A percentile compares a stretch with the other conserved stretches of the same genome.
Evolutionary conservation across 1,284 basidiomycete genomes (phyloP).

Genomic region (Amylostereum areolatum): DNA sequence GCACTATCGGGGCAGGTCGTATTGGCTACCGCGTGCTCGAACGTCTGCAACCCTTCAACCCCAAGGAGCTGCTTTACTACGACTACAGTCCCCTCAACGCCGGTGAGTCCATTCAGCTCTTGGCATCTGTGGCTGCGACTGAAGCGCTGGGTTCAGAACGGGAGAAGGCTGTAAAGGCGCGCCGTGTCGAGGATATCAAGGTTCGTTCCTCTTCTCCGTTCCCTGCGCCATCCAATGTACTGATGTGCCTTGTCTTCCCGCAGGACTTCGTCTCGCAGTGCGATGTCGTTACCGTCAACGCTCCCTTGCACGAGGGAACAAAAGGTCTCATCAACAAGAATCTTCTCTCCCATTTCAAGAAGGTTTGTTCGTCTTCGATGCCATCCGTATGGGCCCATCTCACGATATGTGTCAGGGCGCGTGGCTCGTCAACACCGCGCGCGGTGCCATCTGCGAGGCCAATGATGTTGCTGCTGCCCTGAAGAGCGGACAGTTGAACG

Average conservation of each 20-base stretch:
- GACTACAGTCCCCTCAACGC: too few relatives aligned
- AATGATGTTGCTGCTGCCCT: constrained; percentile 77
- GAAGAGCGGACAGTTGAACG: constrained; percentile 70
- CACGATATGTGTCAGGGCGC: too few relatives aligned
- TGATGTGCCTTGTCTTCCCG: too few relatives aligned
- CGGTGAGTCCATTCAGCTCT: too few relatives aligned
- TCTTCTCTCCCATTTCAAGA: constrained; percentile 86
- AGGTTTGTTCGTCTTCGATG: too few relatives aligned
- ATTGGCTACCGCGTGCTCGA: constrained; percentile 93
- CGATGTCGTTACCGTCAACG: constrained; percentile 89
- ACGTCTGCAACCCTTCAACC: constrained; percentile 81
- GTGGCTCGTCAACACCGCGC: constrained; percentile 91
- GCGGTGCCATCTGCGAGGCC: constrained; percentile 87
- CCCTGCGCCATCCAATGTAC: too few relatives aligned
- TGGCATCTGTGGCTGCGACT: too few relatives aligned
- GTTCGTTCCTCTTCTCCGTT: too few relatives aligned
- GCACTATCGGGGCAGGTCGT: constrained; percentile 80
- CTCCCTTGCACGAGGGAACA: constrained; percentile 87
- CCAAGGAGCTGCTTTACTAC: constrained; percentile 90
- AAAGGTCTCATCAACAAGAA: constrained; percentile 78
- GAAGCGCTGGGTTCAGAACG: constrained; percentile 37
- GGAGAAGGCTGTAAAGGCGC: constrained; percentile 64
- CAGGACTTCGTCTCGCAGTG: too few relatives aligned
- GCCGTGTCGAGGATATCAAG: constrained; percentile 72
- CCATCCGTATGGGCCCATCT: too few relatives aligned